Evolutionary conservation across 495 filamentous ascomycete species (phyloP), one percentile per base, ranked within the genome.

Genomic region (Talaromyces liani): DNA sequence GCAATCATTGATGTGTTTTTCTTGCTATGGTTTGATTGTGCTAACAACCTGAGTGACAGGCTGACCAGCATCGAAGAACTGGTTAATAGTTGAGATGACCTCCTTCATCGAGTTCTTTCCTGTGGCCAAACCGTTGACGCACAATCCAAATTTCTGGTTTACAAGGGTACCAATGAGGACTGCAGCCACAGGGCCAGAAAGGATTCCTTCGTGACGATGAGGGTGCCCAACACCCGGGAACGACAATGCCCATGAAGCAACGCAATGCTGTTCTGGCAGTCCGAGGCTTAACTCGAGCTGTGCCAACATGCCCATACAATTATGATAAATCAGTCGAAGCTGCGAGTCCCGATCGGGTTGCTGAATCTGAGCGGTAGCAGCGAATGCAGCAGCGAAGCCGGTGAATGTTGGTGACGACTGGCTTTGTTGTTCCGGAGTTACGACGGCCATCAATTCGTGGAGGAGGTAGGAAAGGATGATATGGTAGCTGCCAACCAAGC

Each of bases 401-500:
- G 60, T 7, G 12, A 62, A 62, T 6, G 45, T 62, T 16, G 60
- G 45, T 36, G 60, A 62, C 10, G 41, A 33, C 24, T 62, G 60
- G 31, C 4, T 9, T 18, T 27, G 58, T 45, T 39, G 22, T 31
- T 39, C 62, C 18, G 54, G 27, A n/a, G 55, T 18, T 10, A 34
- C 34, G 5, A 24, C n/a, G n/a, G 36, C 55, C 54, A 64, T 49
- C 22, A 64, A 39, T 34, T 58, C 55, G 22, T 64, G 54, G 16
- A 64, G 33, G 25, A 64, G 24, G 22, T 59, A 59, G 16, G 63
- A 45, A 22, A 64, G 58, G 9, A 64, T 64, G 10, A 59, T 49
- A 24, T 64, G 56, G 24, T 64, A 64, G 25, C 36, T 53, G 2
- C 57, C 55, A 31, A 53, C 22, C 18, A 64, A 41, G 55, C 54